Base-by-base conservation (phyloP, 2,329 filamentous ascomycete genomes). In the Aspergillus texensis region DNA sequence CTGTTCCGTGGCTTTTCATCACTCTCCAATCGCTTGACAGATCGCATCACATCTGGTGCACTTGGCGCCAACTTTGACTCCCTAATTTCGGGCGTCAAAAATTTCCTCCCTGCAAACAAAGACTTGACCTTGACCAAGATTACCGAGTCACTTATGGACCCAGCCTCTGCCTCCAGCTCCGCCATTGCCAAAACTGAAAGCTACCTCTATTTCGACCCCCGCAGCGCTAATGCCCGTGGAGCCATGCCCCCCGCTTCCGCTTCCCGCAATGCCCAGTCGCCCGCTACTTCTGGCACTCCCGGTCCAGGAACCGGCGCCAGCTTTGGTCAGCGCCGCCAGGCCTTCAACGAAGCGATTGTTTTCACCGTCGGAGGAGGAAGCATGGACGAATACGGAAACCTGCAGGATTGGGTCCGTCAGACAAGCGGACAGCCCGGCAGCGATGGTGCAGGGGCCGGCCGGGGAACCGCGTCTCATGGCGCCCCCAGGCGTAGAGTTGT, bases 321-420 rank as follows among this genome's bases (percentile, higher is more conserved):
- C 61, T 98, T 98, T 77, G 95, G 94, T 1, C 94, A 98, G 79
- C 83, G 93, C 64, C 84, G 94, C 60, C 94, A 97, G 73, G 93
- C 92, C 0, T 97, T 94, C 78, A 91, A 88, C 56, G 94, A 97
- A 73, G 92, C 93, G 1, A 90, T 97, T 60, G 92, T 97, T n/a
- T 97, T 97, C 75, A 94, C 92, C 0, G 93, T 96, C 3, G 95
- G 95, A 4, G 95, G 96, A 54, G 95, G 95, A 48, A 97, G 93
- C 75, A 98, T 99, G 92, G 95, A 99, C 71, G 95, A 99, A 77
- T 99, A 98, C 76, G 94, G 94, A 24, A 99, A 99, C 78, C 77
- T 99, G 75, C 93, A 97, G 76, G 95, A 98, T 75, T 99, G 95
- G 95, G 93, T 94, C 6, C 88, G 88, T 77, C 86, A 94, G 68